Evolutionary conservation across 495 filamentous ascomycete species (phyloP).

Genomic region (Xylaria bambusicola): DNA sequence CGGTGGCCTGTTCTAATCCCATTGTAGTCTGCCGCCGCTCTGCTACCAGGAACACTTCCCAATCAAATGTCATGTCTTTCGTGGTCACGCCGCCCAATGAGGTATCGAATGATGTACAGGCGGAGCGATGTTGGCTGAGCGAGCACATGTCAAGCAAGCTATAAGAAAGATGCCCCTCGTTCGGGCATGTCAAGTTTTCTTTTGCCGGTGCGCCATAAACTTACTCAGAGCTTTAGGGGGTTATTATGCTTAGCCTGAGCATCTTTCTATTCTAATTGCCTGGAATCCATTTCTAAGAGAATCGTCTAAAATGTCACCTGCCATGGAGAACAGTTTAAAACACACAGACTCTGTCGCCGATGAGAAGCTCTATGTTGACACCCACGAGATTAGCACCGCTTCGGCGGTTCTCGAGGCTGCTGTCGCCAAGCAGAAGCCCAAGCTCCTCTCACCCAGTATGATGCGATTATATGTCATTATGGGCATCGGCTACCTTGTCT

Average conservation of each 20-base stretch:
- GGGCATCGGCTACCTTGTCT: constrained; percentile 47
- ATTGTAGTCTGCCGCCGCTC: neutral
- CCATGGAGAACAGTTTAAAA: constrained; percentile 2
- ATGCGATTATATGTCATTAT: constrained; percentile 50
- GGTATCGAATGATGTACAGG: neutral
- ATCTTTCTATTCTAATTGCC: neutral
- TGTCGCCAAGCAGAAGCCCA: constrained; percentile 44
- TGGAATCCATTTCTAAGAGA: no score
- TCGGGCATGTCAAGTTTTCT: neutral
- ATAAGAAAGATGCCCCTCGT: constrained; percentile 7
- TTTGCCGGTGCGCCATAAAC: neutral
- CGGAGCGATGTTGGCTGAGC: constrained; percentile 1
- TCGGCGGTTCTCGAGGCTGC: constrained; percentile 45
- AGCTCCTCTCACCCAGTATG: constrained; percentile 45
- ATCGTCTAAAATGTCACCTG: constrained; percentile 48
- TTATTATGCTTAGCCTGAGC: neutral
- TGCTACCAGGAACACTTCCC: neutral
- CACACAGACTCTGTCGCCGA: constrained; percentile 6
- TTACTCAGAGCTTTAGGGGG: neutral
- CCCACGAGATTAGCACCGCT: constrained; percentile 26
- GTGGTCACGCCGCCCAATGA: neutral
- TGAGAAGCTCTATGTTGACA: constrained; percentile 10
- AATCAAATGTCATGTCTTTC: neutral
- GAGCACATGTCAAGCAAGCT: neutral
- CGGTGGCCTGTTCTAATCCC: neutral